Base-by-base conservation (phyloP, 2,329 filamentous ascomycete species). In the Sclerotiophoma versabilis region DNA sequence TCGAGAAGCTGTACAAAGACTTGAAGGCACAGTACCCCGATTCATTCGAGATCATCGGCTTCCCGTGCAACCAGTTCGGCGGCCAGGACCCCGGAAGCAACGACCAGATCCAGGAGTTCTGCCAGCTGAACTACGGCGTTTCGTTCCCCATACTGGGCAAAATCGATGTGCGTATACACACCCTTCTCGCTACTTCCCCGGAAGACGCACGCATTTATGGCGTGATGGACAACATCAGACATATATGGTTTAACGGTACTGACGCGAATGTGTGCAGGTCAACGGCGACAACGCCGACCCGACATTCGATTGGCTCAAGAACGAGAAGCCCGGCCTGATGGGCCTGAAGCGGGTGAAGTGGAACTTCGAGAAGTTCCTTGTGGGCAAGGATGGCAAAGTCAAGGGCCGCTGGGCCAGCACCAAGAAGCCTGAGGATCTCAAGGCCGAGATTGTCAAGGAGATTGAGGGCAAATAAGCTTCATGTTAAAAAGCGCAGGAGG, bases 301-400 rank as follows among this genome's bases (percentile, higher is more conserved):
- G 1, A 77, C 96, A 30, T 98, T 84, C 76, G 83, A 90, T 73
- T 99, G 84, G 84, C 74, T 88, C 77, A 88, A 88, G 81, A 77
- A 76, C 53, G 79, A 84, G 76, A 89, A 92, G 81, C 84, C 93
- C 0, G 93, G 95, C 19, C 71, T 97, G 50, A 79, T 98, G 79
- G 95, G 95, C 17, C 75, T 98, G 72, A 93, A 96, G 87, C 79
- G 88, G 59, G 83, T 99, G 69, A 97, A 98, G 89, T 99, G 95
- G 95, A 99, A 99, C 80, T 99, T 98, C 81, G 95, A 99, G 79
- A 99, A 99, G 85, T 99, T 97, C 79, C 80, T 99, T 60, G 81
- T 99, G 62, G 89, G 88, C 57, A 84, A 86, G 58, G 92, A 98
- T 76, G 95, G 95, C 22, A 84, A 89, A 79, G 92, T 98, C 65